Evolutionary conservation across 306 rosid species (phyloP).

Genomic region (Quercus gilva): DNA sequence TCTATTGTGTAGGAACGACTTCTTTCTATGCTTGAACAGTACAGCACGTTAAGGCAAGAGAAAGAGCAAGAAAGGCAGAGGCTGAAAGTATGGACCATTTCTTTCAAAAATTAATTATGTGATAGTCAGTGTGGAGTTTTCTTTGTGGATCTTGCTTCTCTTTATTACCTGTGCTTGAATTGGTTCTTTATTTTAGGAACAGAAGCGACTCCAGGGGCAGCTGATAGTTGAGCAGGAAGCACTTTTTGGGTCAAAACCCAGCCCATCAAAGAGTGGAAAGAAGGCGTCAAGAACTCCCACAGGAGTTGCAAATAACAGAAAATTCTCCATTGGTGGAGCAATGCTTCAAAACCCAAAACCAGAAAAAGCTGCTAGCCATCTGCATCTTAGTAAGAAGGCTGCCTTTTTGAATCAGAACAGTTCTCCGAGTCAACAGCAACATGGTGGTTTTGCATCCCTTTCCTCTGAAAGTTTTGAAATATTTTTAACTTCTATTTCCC

Average conservation of each 20-base stretch:
- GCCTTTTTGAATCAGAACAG: conserved; percentile 31
- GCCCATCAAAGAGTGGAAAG: conserved; percentile 39
- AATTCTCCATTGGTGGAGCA: conserved; percentile 50
- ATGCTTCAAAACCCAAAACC: conserved; percentile 49
- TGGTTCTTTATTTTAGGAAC: conserved; percentile 24
- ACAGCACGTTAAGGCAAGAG: conserved; percentile 50
- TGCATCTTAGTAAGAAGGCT: conserved; percentile 43
- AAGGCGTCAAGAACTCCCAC: conserved; percentile 34
- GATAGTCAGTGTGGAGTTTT: too few species aligned
- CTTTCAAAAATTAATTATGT: not conserved
- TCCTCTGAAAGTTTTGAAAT: conserved; percentile 31
- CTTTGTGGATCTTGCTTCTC: not conserved
- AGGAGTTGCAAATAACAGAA: conserved; percentile 38
- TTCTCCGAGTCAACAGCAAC: conserved; percentile 23
- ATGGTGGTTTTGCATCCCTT: conserved; percentile 29
- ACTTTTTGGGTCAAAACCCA: conserved; percentile 46
- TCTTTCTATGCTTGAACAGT: conserved; percentile 58
- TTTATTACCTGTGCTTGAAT: not conserved
- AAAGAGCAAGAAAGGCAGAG: conserved; percentile 70
- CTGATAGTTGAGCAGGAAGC: conserved; percentile 59
- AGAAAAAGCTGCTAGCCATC: conserved; percentile 33
- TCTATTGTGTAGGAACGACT: conserved; percentile 45
- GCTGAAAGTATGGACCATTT: conserved; percentile 44
- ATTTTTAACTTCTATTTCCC: not conserved
- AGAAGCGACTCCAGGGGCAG: conserved; percentile 42